Percentiles rank a stretch among this genome's conserved stretches.
Conservation (phyloP, 2,329 filamentous ascomycete species). For the Aspergillus felis region DNA sequence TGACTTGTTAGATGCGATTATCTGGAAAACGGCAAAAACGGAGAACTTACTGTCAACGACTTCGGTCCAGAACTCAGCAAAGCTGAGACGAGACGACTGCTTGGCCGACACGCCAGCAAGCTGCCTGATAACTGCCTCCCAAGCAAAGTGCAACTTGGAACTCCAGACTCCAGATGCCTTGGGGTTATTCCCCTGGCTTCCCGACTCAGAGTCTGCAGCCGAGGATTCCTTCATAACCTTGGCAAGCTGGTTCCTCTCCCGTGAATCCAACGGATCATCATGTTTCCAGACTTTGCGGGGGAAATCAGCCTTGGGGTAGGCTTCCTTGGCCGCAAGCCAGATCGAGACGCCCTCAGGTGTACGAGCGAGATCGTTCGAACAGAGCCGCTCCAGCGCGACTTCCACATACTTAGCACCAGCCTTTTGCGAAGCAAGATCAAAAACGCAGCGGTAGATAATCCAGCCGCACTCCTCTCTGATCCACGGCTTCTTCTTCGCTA, state of each 20-base stretch:
- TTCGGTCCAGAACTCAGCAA: constrained; percentile 78
- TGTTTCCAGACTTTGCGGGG: constrained; percentile 69
- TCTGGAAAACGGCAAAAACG: background rate
- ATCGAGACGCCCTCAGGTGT: constrained; percentile 86
- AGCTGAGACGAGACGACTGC: constrained; percentile 42
- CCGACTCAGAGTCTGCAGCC: constrained; percentile 24
- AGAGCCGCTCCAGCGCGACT: constrained; percentile 59
- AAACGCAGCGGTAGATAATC: constrained; percentile 70
- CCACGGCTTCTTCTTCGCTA: constrained; percentile 82
- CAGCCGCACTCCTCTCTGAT: constrained; percentile 82
- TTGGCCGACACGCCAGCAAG: constrained; percentile 31
- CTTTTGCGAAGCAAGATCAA: constrained; percentile 45
- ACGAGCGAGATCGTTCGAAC: constrained; percentile 64
- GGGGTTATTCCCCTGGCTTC: constrained; percentile 25
- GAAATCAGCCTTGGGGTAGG: constrained; percentile 61
- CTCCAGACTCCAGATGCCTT: constrained; percentile 67
- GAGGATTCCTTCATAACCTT: constrained; percentile 71
- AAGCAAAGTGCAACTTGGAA: constrained; percentile 79
- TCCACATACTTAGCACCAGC: constrained; percentile 51
- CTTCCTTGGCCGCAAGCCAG: constrained; percentile 69
- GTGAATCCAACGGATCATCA: constrained; percentile 66
- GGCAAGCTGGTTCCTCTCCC: constrained; percentile 65
- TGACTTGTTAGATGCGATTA: constrained; percentile 18
- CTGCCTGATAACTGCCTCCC: constrained; percentile 68
- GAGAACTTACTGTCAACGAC: constrained; percentile 71